Base-by-base conservation (phyloP, 306 rosid genomes). In the Inga oerstediana region DNA sequence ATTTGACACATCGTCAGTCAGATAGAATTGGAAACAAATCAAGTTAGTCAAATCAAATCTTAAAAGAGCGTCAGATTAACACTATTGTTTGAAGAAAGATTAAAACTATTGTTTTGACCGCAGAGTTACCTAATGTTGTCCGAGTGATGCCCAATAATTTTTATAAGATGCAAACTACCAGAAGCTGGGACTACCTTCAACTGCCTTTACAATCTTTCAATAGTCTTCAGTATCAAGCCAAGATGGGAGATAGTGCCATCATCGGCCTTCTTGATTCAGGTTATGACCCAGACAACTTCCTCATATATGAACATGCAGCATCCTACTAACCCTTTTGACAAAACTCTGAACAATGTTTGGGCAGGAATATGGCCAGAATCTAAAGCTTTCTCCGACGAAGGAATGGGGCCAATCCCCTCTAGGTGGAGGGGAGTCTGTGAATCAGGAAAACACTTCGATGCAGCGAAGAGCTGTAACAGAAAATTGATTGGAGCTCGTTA, bases 281-380 rank as follows among this genome's bases (percentile, higher is more conserved):
- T 88, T 20, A 11, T 75, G 8, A 24, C 48, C 12, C 16, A 61
- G 14, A 22, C 48, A 16, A 76, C 35, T 65, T 37, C 59, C 43
- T 61, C 75, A 49, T 30, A 2, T 15, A 15, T 24, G 34, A n/a
- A 56, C 10, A 19, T 1, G 24, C 69, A 45, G 35, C 72, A 41
- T 15, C 44, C 39, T 39, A 32, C 49, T n/a, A 75, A 48, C 51
- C 58, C 77, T 72, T 75, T 44, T 51, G 73, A 68, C 30, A 62
- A 54, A 71, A 16, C 59, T 58, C 30, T 44, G 20, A 62, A 65
- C 34, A 19, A 61, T 76, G 62, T 79, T 56, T 48, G 22, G 19
- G 62, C 86, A 90, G 91, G 93, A 74, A 85, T 88, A 74, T 90
- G 89, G 93, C 93, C 93, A 46, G 91, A 90, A 80, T 88, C 90